phyloP scores from a whole-genome alignment of 2,329 filamentous ascomycete genomes.

The Talaromyces sp. region DNA sequence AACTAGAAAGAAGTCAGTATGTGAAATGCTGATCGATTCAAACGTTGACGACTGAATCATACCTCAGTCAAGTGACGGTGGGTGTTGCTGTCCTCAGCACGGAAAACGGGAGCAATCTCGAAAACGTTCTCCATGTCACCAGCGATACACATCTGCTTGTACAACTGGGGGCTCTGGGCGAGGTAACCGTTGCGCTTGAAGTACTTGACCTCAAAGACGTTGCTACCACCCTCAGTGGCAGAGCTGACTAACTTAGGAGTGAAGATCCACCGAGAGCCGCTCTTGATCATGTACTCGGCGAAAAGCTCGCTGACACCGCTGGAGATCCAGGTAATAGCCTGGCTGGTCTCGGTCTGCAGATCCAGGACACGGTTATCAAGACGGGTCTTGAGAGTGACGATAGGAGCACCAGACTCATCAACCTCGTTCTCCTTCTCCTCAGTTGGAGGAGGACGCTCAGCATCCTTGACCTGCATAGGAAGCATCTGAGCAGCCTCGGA shows the following conservation, averaged over 20 bases:
- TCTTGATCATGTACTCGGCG: conserved; percentile 73
- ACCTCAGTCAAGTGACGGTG: conserved; percentile 67
- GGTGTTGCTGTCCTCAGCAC: conserved; percentile 69
- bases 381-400: conserved; percentile 80
- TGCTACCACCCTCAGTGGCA: conserved; percentile 88
- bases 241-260: conserved; percentile 87
- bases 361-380: conserved; percentile 93
- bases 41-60: conserved; percentile 19
- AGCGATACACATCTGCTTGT: conserved; percentile 71
- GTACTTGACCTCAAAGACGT: conserved; percentile 88
- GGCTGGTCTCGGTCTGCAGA: conserved; percentile 86
- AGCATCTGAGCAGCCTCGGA: conserved; percentile 63
- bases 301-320: conserved; percentile 71
- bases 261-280: conserved; percentile 80
- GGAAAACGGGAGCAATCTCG: conserved; percentile 68
- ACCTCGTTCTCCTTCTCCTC: conserved; percentile 51
- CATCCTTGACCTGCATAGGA: conserved; percentile 62
- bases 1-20: conserved; percentile 42
- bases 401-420: conserved; percentile 61
- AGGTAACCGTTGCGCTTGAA: conserved; percentile 79
- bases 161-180: conserved; percentile 66
- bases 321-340: conserved; percentile 77
- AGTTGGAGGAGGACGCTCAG: conserved; percentile 51
- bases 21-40: background rate
- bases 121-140: conserved; percentile 66